Evolutionary conservation across 768 basidiomycete species (phyloP), one percentile per base, ranked within the genome.

Genomic region (Mycena galopus): DNA sequence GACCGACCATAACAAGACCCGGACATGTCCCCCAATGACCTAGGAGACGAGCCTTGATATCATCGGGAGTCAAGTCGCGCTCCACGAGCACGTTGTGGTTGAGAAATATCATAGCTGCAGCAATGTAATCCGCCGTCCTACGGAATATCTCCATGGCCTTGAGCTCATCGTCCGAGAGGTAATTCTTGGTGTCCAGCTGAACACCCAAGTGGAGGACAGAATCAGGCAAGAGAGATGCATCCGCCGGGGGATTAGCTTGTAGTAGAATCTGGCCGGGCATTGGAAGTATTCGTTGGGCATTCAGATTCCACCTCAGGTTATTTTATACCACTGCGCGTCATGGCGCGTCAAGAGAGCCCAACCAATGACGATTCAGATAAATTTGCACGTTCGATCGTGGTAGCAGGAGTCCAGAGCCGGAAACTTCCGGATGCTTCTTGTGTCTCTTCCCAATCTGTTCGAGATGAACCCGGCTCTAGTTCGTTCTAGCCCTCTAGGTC

Each of bases 21-120:
- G 72, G 72, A 25, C 72, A 73, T 1, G 93, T 94, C 32, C 93
- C 94, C 93, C 93, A 94, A 77, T 95, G 94, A 1, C 95, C 94
- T 10, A 96, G 87, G 29, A 96, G 87, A 77, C 94, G 90, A 50
- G 87, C 85, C 82, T 97, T 96, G 83, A 97, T 92, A 79, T 96
- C 88, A 53, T 93, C 90, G 32, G 87, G 83, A 23, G 84, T 86
- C 50, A 94, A 82, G 32, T 86, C 81, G 37, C 88, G 82, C 70
- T 92, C 88, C 35, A 96, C 82, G 2, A 95, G 86, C 14, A 90
- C 88, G 73, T 96, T 93, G 74, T 88, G 84, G 72, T 88, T 91
- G 69, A 97, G 84, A 84, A 95, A 97, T 73, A 96, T 96, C 93
- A 94, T 95, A 1, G 94, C 94, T 91, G 65, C 75, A 67, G 92